Evolutionary conservation across 768 basidiomycete genomes (phyloP).

Genomic region (Suillus plorans): DNA sequence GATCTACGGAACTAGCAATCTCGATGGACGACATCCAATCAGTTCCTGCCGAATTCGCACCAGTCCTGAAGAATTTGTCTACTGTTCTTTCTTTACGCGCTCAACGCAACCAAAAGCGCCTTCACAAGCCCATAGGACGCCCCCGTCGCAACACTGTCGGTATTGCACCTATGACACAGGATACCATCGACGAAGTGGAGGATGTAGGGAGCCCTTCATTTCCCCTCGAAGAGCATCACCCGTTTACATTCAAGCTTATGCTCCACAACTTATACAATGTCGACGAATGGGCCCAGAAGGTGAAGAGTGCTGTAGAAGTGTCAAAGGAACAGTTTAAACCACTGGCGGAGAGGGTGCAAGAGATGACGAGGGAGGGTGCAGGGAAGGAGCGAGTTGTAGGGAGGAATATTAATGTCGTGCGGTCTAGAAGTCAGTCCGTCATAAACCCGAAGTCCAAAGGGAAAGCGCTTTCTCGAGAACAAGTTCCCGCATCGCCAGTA

Average conservation of each 20-base stretch:
- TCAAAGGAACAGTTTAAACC: conserved; percentile 60
- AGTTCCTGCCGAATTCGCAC: conserved; percentile 27
- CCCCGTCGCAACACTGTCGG: conserved; percentile 24
- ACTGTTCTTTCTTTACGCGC: conserved; percentile 33
- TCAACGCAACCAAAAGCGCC: conserved; percentile 24
- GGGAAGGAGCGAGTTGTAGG: conserved; percentile 16
- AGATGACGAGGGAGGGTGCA: conserved; percentile 12
- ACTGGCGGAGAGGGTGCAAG: conserved; percentile 39
- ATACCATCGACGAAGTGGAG: conserved; percentile 21
- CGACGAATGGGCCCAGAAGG: conserved; percentile 58
- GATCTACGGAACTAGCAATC: conserved; percentile 18
- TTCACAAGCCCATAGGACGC: conserved; percentile 7
- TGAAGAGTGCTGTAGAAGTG: conserved; percentile 50
- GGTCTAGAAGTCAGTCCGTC: conserved; percentile 37
- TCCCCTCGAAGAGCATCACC: conserved; percentile 41
- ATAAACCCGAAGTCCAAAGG: conserved; percentile 19
- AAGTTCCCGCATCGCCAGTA: neutral
- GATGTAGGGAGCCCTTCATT: conserved; percentile 38
- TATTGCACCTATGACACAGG: conserved; percentile 18
- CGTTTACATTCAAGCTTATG: conserved; percentile 69
- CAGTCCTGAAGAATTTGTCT: conserved; percentile 39
- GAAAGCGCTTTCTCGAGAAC: neutral
- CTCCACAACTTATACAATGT: conserved; percentile 62
- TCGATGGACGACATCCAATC: conserved; percentile 31
- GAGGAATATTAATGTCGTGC: conserved; percentile 21